Evolutionary conservation across 2,329 filamentous ascomycete species (phyloP), one percentile per base, ranked within the genome.

Genomic region (Meredithiella fracta): DNA sequence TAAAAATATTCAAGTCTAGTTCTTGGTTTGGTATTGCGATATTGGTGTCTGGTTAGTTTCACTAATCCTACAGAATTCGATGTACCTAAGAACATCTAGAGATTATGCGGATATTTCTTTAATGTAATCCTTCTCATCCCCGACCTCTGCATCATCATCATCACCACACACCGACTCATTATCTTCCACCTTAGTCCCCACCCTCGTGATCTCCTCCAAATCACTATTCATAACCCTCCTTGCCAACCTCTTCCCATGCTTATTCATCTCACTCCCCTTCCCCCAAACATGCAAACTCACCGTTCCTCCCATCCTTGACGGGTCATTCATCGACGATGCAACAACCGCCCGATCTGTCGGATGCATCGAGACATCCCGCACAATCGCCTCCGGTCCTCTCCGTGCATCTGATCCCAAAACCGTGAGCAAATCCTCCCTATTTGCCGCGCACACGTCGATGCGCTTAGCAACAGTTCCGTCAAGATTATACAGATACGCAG

Each of bases 321-420:
- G 40, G 44, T 4, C 56, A 26, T 20, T 42, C 25, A 47, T 37
- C 11, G 40, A 71, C 74, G 69, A 65, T 78, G 76, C 76, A 63
- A 76, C 89, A 60, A 96, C 73, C 42, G 94, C 74, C 1, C 89
- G 88, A 1, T 85, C 86, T 61, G 76, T 83, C 0, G 90, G 90
- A 70, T 94, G 89, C 90, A 90, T 95, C 64, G 84, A 88, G 22
- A 85, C 87, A 72, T 96, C 90, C 34, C 90, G 75, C 20, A 95
- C 86, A 61, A 86, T 86, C 0, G 87, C 88, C 60, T 77, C 77
- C 85, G 85, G 91, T 8, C 71, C 31, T 37, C 26, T 26, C 20
- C 9, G 15, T 15, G 29, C 4, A 34, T n/a, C 20, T 23, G 37
- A 5, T 11, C 26, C 40, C 82, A 9, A 17, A 4, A 22, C 17